Conservation (phyloP, 2,329 filamentous ascomycete species). For the Lasiodiplodia sp. region DNA sequence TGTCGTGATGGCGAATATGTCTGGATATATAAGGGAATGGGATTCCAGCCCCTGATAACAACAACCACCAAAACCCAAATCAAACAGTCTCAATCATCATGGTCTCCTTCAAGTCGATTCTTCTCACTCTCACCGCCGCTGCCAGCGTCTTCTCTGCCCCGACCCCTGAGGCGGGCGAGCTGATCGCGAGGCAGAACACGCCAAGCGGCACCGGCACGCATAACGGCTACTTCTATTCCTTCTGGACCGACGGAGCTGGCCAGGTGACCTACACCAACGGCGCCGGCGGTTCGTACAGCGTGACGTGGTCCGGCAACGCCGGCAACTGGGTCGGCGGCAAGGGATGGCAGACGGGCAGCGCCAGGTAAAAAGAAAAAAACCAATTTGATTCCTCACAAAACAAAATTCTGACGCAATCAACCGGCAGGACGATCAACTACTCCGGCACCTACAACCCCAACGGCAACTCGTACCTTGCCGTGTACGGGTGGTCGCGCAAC, state of each 20-base stretch:
- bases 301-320: slow-evolving; percentile 56
- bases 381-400: not conserved
- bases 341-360: slow-evolving; percentile 64
- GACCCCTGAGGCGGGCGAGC: slow-evolving; percentile 36
- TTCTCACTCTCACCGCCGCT: slow-evolving; percentile 47
- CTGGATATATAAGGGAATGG: not conserved
- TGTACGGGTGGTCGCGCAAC: slow-evolving; percentile 65
- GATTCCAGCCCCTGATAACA: not conserved
- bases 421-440: slow-evolving; percentile 61
- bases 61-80: not conserved
- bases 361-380: slow-evolving; percentile 49
- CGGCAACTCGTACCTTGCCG: slow-evolving; percentile 62
- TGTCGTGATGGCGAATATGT: not conserved
- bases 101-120: slow-evolving; percentile 51
- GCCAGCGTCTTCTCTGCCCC: slow-evolving; percentile 47
- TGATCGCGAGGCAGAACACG: slow-evolving; percentile 51
- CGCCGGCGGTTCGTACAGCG: slow-evolving; percentile 57
- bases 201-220: slow-evolving; percentile 58
- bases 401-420: not conserved
- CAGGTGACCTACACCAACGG: slow-evolving; percentile 64
- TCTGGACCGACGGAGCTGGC: slow-evolving; percentile 64
- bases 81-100: slow-evolving; percentile 35
- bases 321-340: slow-evolving; percentile 66
- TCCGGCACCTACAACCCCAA: slow-evolving; percentile 55
- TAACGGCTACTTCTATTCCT: slow-evolving; percentile 68